Percentiles rank a stretch among this genome's conserved stretches.
Conservation (phyloP, 371 early-diverging fungal genomes). For the Thermomucor indicae-seudaticae region DNA sequence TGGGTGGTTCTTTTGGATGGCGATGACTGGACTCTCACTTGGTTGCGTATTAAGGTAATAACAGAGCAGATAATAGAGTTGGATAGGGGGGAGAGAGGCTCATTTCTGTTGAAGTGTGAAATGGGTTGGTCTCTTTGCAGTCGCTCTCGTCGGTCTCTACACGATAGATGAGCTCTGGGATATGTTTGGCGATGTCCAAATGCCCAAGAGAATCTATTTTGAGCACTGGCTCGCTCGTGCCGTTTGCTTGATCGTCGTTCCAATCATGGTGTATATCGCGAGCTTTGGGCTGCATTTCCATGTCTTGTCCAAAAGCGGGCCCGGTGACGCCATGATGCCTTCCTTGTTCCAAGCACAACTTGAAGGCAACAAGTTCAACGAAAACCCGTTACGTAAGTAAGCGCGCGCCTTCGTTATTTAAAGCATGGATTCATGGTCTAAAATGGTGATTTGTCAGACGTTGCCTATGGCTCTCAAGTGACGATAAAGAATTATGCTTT, state of each 20-base stretch:
- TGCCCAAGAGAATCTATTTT: slow-evolving; percentile 66
- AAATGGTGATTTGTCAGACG: slow-evolving; percentile 44
- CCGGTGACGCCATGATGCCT: slow-evolving; percentile 97
- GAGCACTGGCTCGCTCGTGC: slow-evolving; percentile 79
- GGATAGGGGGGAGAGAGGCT: neutral
- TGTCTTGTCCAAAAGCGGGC: slow-evolving; percentile 81
- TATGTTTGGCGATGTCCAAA: slow-evolving; percentile 75
- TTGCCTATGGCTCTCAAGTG: slow-evolving; percentile 90
- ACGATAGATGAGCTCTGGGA: slow-evolving; percentile 95
- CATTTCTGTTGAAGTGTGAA: slow-evolving; percentile 76
- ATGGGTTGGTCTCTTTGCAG: slow-evolving; percentile 98
- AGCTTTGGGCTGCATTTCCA: slow-evolving; percentile 92
- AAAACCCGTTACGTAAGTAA: slow-evolving; percentile 74
- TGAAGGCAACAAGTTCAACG: slow-evolving; percentile 71
- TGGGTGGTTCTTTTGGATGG: no score
- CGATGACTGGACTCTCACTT: no score
- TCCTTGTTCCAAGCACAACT: slow-evolving; percentile 95
- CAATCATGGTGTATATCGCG: slow-evolving; percentile 82
- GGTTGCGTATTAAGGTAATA: no score
- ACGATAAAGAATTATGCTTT: slow-evolving; percentile 81
- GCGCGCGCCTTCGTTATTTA: neutral
- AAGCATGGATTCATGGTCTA: neutral
- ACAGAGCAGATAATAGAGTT: no score
- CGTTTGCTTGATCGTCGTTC: slow-evolving; percentile 81
- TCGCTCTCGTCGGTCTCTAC: slow-evolving; percentile 91